Conservation (phyloP, 352 stramenopile genomes). For the Plasmopara viticola region DNA sequence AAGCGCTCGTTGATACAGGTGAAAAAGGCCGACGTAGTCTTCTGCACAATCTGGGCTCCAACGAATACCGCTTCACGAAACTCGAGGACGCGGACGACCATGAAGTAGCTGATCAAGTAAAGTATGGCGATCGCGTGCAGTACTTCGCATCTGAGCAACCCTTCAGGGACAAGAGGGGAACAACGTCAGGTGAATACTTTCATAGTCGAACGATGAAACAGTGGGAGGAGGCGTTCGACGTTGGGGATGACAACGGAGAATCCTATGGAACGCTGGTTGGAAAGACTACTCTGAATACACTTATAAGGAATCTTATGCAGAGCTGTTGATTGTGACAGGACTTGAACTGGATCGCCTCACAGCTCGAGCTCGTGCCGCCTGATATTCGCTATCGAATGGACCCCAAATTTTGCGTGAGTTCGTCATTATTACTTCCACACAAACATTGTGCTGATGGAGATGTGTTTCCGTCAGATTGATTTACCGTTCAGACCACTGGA, state of each 20-base stretch:
- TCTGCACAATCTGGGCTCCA: conserved; percentile 45
- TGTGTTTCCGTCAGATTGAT: conserved; percentile 24
- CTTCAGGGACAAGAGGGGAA: conserved; percentile 32
- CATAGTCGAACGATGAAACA: conserved; percentile 56
- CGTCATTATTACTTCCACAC: not conserved
- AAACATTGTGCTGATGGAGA: not conserved
- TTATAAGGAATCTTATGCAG: not conserved
- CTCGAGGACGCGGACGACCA: conserved; percentile 22
- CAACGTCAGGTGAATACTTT: conserved; percentile 42
- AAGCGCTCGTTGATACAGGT: conserved; percentile 6
- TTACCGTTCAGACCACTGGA: conserved; percentile 32
- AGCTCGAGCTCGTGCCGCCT: conserved; percentile 41
- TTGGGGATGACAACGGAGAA: conserved; percentile 16
- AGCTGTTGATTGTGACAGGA: conserved; percentile 29
- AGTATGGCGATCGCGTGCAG: conserved; percentile 29
- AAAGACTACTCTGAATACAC: not conserved
- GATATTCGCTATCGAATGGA: conserved; percentile 62
- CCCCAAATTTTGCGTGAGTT: conserved; percentile 65
- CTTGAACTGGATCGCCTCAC: conserved; percentile 57
- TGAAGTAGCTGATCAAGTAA: conserved; percentile 3
- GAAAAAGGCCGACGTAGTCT: conserved; percentile 22
- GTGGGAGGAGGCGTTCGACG: conserved; percentile 55
- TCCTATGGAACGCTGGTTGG: conserved; percentile 37
- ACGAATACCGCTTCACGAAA: conserved; percentile 64
- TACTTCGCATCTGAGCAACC: conserved; percentile 62